phyloP scores from a whole-genome alignment of 371 early-diverging fungal species.

The Haplosporangium sp. region DNA sequence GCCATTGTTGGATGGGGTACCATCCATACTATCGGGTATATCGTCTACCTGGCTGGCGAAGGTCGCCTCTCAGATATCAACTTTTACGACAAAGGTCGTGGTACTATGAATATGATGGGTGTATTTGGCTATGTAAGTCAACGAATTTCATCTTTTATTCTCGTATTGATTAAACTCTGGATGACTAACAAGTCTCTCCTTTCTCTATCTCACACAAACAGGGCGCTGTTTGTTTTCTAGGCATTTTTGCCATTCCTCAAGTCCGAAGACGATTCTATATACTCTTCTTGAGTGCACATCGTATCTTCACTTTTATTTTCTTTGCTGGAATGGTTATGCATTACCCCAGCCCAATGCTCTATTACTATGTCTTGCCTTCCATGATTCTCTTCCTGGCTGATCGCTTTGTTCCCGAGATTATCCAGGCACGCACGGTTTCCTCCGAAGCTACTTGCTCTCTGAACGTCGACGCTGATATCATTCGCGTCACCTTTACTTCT shows the following conservation, averaged over 20 bases:
- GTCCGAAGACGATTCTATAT: constrained; percentile 40
- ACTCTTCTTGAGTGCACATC: constrained; percentile 40
- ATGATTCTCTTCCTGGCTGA: constrained; percentile 50
- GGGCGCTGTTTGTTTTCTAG: constrained; percentile 46
- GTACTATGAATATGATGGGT: constrained; percentile 52
- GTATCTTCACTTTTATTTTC: constrained; percentile 38
- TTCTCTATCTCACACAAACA: background rate
- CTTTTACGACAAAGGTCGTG: constrained; percentile 31
- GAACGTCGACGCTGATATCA: constrained; percentile 45
- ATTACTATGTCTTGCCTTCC: constrained; percentile 47
- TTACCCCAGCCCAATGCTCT: constrained; percentile 43
- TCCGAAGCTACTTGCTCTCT: constrained; percentile 45
- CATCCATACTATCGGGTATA: constrained; percentile 40
- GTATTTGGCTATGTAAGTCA: constrained; percentile 45
- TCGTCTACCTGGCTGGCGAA: constrained; percentile 26
- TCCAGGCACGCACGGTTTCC: constrained; percentile 36
- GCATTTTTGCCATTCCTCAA: constrained; percentile 39
- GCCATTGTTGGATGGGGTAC: constrained; percentile 44
- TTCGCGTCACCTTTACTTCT: constrained; percentile 36
- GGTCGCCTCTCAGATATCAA: constrained; percentile 24
- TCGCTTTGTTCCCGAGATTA: constrained; percentile 51
- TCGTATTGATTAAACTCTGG: too few relatives aligned
- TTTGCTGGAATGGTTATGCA: constrained; percentile 40
- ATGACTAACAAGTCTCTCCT: too few relatives aligned
- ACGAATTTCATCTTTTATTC: background rate